Evolutionary conservation across 352 stramenopile species (phyloP), one percentile per base, ranked within the genome.

Genomic region (Pythium phragmiticola): DNA sequence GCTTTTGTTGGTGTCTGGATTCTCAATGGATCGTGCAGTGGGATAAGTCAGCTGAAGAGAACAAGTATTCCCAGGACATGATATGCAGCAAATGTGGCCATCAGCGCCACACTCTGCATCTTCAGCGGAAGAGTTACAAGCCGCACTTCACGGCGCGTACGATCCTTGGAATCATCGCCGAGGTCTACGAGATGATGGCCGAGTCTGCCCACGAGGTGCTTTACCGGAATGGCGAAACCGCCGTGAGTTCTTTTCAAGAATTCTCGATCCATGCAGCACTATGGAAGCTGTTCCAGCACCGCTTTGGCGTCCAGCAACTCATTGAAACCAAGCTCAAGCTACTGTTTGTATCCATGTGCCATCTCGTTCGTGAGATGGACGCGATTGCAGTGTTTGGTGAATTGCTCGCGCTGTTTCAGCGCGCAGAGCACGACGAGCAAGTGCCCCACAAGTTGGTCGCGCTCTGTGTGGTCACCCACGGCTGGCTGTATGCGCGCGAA

Each of bases 351-450:
- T 88, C 80, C 2, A 79, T 84, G 66, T 84, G 72, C 9, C 74
- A 88, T 36, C 83, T 68, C 23, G 52, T 89, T 2, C 72, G 60
- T 4, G 57, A 84, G 7, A 72, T 79, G 14, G 83, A 92, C 26
- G 79, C 74, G 11, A 57, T 90, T 9, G 81, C 79, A 0, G 83
- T 92, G 7, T 92, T 90, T 61, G 76, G 77, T 14, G 83, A 90
- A 37, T 62, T 92, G n/a, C 46, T 92, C 1, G 79, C 65, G 1
- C 66, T 88, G 23, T 86, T 88, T 60, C 64, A 62, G 0, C 51
- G 51, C 1, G 53, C 65, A 13, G 21, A 70, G 16, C 43, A 60
- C 11, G 74, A 82, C 14, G 68, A 78, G 9, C 70, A 70, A 21
- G 66, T 78, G 11, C 76, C 80, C 9, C 60, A 70, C 23, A 76